Percentiles rank a stretch among this genome's conserved stretches.
phyloP scores from a whole-genome alignment of 176 grass and related monocot genomes.

The Bothriochloa decipiens region DNA sequence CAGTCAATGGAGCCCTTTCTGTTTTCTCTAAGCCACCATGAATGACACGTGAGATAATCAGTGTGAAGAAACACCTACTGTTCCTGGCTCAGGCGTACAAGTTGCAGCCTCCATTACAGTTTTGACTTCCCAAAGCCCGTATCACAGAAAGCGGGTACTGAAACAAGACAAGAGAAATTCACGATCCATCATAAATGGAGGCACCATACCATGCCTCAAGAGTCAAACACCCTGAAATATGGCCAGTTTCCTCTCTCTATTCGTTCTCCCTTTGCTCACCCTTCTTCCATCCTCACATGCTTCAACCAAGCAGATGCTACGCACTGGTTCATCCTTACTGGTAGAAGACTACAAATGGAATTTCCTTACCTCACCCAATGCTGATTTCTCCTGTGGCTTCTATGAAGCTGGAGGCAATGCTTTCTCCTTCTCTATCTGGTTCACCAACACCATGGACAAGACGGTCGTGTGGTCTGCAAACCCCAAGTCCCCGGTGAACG shows the following conservation, averaged over 20 bases:
- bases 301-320: constrained; percentile 16
- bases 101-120: background rate
- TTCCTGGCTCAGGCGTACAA: constrained; percentile 3
- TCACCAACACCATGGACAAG: constrained; percentile 40
- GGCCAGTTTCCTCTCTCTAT: constrained; percentile 24
- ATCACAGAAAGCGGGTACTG: background rate
- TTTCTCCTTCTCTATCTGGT: constrained; percentile 80
- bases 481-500: constrained; percentile 58
- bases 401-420: constrained; percentile 55
- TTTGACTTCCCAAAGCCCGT: constrained; percentile 8
- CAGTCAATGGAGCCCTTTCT: background rate
- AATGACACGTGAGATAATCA: constrained; percentile 17
- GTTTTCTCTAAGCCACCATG: background rate
- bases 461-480: constrained; percentile 74
- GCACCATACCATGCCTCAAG: constrained; percentile 1
- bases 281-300: constrained; percentile 36
- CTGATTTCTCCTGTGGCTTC: constrained; percentile 70
- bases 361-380: constrained; percentile 53
- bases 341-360: constrained; percentile 46
- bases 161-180: background rate
- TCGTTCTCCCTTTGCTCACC: constrained; percentile 42
- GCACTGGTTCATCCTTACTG: constrained; percentile 32
- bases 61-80: background rate
- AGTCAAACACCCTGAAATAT: constrained; percentile 32
- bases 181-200: background rate